Evolutionary conservation across 148 eudicot genomes (phyloP).

Genomic region (Polygonum maritimum): DNA sequence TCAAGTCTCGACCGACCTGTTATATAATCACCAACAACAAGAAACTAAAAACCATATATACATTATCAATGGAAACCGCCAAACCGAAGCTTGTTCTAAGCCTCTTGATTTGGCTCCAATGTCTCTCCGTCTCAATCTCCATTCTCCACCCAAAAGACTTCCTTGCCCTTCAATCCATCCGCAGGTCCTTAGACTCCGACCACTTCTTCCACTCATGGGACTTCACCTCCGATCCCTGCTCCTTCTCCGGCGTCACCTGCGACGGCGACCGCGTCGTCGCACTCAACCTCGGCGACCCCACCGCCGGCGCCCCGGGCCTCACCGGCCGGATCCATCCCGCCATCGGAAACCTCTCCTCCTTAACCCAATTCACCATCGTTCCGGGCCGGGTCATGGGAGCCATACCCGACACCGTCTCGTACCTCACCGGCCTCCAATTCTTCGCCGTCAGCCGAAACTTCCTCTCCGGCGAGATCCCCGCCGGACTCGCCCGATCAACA

Average conservation of each 20-base stretch:
- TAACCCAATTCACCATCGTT: constrained; percentile 43
- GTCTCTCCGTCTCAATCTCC: not conserved
- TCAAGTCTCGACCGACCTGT: no score
- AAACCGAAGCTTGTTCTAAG: no score
- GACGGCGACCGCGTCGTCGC: not conserved
- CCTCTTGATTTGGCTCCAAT: not conserved
- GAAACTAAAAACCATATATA: no score
- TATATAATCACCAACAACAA: no score
- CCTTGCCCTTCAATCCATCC: not conserved
- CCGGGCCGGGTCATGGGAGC: constrained; percentile 40
- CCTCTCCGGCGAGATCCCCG: constrained; percentile 27
- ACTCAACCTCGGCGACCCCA: not conserved
- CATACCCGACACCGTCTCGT: constrained; percentile 26
- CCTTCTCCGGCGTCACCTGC: constrained; percentile 2
- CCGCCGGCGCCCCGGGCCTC: constrained; percentile 28
- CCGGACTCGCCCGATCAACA: constrained; percentile 37
- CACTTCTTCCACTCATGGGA: constrained; percentile 10
- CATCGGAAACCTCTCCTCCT: constrained; percentile 33
- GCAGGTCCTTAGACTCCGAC: not conserved
- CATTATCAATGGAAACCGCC: no score
- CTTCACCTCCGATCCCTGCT: constrained; percentile 10
- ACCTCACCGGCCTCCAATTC: constrained; percentile 31
- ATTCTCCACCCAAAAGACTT: not conserved
- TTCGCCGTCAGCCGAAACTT: constrained; percentile 35
- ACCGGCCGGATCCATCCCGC: constrained; percentile 42